phyloP scores from a whole-genome alignment of 306 rosid genomes.

The Hippophae gyantsensis region DNA sequence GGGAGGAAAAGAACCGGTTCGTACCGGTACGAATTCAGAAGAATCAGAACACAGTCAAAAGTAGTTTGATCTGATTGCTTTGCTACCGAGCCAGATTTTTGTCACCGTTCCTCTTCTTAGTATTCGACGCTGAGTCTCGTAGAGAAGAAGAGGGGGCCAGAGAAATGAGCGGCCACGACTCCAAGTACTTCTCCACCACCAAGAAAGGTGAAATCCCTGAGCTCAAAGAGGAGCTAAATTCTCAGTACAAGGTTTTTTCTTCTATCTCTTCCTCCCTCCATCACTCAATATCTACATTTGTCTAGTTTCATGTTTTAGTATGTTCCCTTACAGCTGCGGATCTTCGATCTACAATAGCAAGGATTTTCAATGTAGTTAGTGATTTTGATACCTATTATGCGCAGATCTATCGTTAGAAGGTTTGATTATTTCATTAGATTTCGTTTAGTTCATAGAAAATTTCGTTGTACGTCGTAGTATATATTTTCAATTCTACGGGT shows the following conservation, averaged over 20 bases:
- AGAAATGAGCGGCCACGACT: conserved; percentile 92
- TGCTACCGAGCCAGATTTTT: neutral
- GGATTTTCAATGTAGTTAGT: neutral
- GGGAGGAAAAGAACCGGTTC: too few species aligned
- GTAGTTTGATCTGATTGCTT: too few species aligned
- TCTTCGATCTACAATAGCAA: conserved; percentile 23
- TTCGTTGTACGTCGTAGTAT: neutral
- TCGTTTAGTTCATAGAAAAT: neutral
- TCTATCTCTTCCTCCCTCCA: conserved; percentile 5
- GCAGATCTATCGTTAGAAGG: conserved; percentile 29
- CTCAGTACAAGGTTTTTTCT: conserved; percentile 84
- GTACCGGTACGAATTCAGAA: too few species aligned
- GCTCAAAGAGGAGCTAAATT: conserved; percentile 99
- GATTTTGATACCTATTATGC: neutral
- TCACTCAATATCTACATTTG: neutral
- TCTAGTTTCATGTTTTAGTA: neutral
- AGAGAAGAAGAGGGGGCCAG: conserved; percentile 15
- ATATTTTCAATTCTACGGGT: neutral
- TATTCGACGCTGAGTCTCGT: conserved; percentile 2
- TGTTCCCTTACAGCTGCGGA: neutral
- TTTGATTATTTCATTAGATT: conserved; percentile 10
- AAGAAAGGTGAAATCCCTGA: conserved; percentile 99
- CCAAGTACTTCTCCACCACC: conserved; percentile 97
- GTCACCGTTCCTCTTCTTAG: neutral
- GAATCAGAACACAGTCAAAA: too few species aligned